Base-by-base conservation (phyloP, 345 rosid genomes). In the Nephelium lappaceum region DNA sequence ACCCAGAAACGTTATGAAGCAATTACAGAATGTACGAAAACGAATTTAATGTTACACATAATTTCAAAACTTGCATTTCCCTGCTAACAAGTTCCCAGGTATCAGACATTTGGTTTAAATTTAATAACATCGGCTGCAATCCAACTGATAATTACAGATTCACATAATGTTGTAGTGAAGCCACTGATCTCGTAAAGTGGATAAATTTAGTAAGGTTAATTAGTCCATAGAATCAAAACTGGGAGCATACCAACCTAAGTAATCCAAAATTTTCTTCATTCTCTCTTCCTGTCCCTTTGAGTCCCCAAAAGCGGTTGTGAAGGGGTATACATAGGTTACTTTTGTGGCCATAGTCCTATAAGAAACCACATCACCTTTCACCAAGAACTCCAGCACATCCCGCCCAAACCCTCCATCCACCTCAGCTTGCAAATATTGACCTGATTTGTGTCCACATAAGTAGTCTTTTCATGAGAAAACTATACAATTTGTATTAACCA, bases 291-390 rank as follows among this genome's bases (percentile, higher is more conserved):
- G 96, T 65, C 98, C 97, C 73, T 88, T 90, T 0, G 99, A 92
- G 76, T 95, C 97, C 45, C 98, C 98, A 11, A 93, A 85, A 24
- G 98, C 95, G 49, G 99, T 92, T 6, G 97, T 90, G 85, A 95
- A 95, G 1, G 99, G 99, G 79, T 95, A 95, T 18, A 95, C 85
- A 86, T 88, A 93, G 11, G 97, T 93, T 7, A 91, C 96, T 78
- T 91, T 93, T 49, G 88, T 85, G 55, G 97, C 96, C 98, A 90
- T 90, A 8, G 80, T 80, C 83, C 99, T 89, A 25, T 89, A 93
- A 66, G 90, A 82, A 80, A 88, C 96, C 77, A 88, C 95, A 72
- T 92, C 98, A 74, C 91, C 88, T 80, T 84, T 92, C 74, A 93
- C 92, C 88, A 92, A 68, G 82, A 93, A 93, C 88, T 95, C 96